phyloP scores from a whole-genome alignment of 2,329 filamentous ascomycete species.

The Aspergillus melleus region DNA sequence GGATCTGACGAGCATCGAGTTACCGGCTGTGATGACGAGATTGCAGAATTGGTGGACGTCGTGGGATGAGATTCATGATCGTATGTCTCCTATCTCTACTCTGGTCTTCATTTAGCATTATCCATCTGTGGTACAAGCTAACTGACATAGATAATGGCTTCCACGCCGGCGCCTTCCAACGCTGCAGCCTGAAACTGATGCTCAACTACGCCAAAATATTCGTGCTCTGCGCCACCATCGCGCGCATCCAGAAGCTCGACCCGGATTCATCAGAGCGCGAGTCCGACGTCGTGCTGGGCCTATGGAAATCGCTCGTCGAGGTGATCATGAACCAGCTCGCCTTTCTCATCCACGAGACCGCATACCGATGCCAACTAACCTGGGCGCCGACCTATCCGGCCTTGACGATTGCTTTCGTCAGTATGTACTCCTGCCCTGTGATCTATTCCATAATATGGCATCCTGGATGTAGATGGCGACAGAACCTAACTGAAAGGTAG shows the following conservation, averaged over 20 bases:
- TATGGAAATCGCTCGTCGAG: conserved; percentile 35
- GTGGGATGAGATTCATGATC: conserved; percentile 37
- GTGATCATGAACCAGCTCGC: conserved; percentile 35
- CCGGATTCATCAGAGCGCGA: conserved; percentile 22
- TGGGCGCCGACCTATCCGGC: conserved; percentile 39
- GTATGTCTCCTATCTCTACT: conserved; percentile 19
- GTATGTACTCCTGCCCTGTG: conserved; percentile 25
- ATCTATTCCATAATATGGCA: background rate
- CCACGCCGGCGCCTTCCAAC: conserved; percentile 37
- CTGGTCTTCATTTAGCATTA: too few species aligned
- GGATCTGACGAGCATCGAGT: conserved; percentile 27
- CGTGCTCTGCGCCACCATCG: conserved; percentile 32
- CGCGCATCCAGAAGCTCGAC: conserved; percentile 35
- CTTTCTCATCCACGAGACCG: conserved; percentile 32
- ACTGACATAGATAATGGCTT: conserved; percentile 33
- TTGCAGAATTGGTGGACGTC: conserved; percentile 36
- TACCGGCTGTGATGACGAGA: conserved; percentile 33
- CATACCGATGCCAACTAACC: conserved; percentile 34
- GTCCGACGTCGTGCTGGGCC: conserved; percentile 15
- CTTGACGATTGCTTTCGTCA: conserved; percentile 37
- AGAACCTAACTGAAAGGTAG: conserved; percentile 13
- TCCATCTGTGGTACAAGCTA: background rate
- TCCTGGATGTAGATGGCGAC: background rate
- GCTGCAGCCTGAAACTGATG: conserved; percentile 36
- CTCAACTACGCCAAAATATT: conserved; percentile 35